A percentile compares a stretch with the other conserved stretches of the same genome.
Conservation (phyloP, 345 rosid species). For the Microthlaspi erraticum region DNA sequence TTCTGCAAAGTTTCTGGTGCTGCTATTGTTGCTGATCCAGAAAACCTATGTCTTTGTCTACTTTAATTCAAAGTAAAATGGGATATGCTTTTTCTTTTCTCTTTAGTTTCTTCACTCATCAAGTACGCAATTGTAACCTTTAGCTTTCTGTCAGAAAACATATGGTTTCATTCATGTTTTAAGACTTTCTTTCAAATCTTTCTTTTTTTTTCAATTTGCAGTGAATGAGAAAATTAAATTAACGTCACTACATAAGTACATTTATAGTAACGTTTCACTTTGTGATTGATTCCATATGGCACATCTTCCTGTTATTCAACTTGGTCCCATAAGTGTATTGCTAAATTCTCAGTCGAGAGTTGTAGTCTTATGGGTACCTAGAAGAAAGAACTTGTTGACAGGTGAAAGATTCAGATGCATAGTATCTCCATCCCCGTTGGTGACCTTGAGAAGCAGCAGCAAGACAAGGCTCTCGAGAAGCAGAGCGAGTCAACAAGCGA, state of each 20-base stretch:
- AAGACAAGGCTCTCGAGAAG: constrained; percentile 38
- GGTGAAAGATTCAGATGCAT: constrained; percentile 49
- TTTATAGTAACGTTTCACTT: not conserved
- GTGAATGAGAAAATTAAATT: not conserved
- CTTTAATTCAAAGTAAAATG: not conserved
- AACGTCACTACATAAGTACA: not conserved
- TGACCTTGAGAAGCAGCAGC: constrained; percentile 68
- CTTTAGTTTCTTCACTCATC: not conserved
- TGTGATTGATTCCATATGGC: constrained; percentile 5
- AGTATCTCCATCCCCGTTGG: constrained; percentile 33
- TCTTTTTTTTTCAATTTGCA: not conserved
- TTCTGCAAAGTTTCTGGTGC: constrained; percentile 3
- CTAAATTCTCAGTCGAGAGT: not conserved
- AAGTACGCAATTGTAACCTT: not conserved
- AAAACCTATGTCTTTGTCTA: not conserved
- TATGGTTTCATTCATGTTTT: not conserved
- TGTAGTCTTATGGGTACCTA: constrained; percentile 14
- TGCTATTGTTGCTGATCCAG: not conserved
- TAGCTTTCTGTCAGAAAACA: too few relatives aligned
- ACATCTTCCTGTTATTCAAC: not conserved
- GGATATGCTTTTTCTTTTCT: not conserved
- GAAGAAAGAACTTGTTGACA: constrained; percentile 1
- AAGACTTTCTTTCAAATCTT: not conserved
- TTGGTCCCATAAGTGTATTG: constrained; percentile 21
- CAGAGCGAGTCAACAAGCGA: constrained; percentile 31